Percentiles rank a stretch among this genome's conserved stretches.
Conservation (phyloP, 2,329 filamentous ascomycete genomes). For the Zymoseptoria ardabiliae region DNA sequence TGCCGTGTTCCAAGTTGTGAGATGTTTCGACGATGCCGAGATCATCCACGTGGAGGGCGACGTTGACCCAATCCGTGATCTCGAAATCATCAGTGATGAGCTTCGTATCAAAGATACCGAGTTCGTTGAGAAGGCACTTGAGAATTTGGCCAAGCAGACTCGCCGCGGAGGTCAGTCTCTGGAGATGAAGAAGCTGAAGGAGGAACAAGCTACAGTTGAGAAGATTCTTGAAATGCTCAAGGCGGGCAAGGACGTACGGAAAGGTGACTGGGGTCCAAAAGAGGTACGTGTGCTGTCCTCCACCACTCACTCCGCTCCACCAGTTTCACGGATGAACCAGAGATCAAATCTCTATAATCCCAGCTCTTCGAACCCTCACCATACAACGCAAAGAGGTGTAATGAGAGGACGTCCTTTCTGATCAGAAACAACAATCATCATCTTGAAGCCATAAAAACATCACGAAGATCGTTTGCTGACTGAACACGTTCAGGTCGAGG, state of each 20-base stretch:
- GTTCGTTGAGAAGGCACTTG: constrained; percentile 92
- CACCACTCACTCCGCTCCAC: constrained; percentile 15
- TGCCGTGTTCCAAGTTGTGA: constrained; percentile 35
- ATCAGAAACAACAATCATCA: constrained; percentile 11
- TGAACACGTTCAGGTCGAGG: constrained; percentile 63
- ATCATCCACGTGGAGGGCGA: constrained; percentile 99
- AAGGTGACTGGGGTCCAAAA: constrained; percentile 82
- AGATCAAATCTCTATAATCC: constrained; percentile 95
- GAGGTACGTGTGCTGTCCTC: constrained; percentile 62
- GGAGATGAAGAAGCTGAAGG: constrained; percentile 95
- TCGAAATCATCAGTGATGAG: constrained; percentile 96
- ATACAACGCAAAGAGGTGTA: constrained; percentile 66
- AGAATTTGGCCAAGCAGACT: constrained; percentile 89
- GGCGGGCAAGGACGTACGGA: constrained; percentile 86
- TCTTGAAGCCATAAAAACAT: neutral
- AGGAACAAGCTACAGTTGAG: constrained; percentile 88
- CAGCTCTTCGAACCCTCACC: constrained; percentile 97
- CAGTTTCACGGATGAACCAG: constrained; percentile 89
- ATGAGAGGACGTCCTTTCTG: constrained; percentile 71
- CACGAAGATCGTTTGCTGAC: neutral
- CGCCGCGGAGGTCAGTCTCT: constrained; percentile 87
- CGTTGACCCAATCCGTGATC: constrained; percentile 86
- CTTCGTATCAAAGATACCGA: constrained; percentile 97
- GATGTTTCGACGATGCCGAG: constrained; percentile 81
- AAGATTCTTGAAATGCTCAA: constrained; percentile 79